Evolutionary conservation across 257 asterid species (phyloP), one percentile per base, ranked within the genome.

Genomic region (Salvia miltiorrhiza): DNA sequence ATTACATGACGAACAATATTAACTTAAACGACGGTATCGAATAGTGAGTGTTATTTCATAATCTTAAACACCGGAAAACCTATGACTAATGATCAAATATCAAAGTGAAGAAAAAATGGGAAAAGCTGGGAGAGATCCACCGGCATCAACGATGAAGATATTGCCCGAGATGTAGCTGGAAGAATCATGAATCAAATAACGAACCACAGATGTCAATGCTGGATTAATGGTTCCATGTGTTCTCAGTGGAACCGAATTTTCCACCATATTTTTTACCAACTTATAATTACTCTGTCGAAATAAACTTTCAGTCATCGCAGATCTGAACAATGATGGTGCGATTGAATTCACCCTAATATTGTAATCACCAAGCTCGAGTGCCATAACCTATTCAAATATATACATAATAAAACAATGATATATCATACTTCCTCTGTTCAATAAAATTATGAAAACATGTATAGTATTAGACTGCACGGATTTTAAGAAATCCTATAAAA

Each of bases 321-420:
- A 73, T 57, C 65, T 66, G 55, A 83, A 83, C 5, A 83, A 14
- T 13, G 80, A 80, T 1, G 84, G 84, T 0, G 81, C 73, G 23
- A 83, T 76, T n/a, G 83, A 45, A 37, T 83, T 83, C 23, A 83
- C 80, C 17, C 84, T 52, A 2, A 78, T 73, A 0, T 73, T 64
- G 69, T 73, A 57, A 16, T n/a, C n/a, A 14, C 85, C 88, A 39
- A 83, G 7, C 48, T 83, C 84, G 4, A 80, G 2, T 3, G 85
- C 83, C 71, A 65, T 65, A 4, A 65, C n/a, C 71, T 65, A 57
- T 4, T 0, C 9, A 41, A 9, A 41, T 41, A 9, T 11, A 9
- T 5, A 41, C n/a, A n/a, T n/a, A n/a, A n/a, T n/a, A n/a, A n/a
- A n/a, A n/a, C n/a, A n/a, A n/a, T n/a, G n/a, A n/a, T n/a, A n/a